Evolutionary conservation across 352 stramenopile species (phyloP).

Genomic region (Plasmopara muralis): DNA sequence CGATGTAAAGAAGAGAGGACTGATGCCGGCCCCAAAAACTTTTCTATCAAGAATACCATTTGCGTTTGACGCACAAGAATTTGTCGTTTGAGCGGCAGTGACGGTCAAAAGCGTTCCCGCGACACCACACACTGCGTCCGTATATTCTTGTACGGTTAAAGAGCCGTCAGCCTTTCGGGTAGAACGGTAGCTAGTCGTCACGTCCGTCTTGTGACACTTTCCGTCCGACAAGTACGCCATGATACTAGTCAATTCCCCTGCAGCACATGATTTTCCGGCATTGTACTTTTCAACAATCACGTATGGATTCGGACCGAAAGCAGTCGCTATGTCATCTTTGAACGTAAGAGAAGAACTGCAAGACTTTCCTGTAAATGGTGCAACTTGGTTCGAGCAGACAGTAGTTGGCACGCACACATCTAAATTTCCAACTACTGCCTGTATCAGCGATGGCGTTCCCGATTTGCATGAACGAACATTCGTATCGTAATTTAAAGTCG

Average conservation of each 20-base stretch:
- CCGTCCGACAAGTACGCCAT: constrained; percentile 8
- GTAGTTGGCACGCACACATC: neutral
- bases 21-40: neutral
- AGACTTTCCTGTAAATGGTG: neutral
- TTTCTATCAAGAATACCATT: neutral
- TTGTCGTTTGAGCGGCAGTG: neutral
- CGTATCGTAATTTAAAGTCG: constrained; percentile 1
- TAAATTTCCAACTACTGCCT: neutral
- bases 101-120: neutral
- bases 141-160: neutral
- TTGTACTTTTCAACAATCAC: constrained; percentile 7
- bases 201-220: constrained; percentile 7
- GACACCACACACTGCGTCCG: neutral
- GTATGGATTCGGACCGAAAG: constrained; percentile 4
- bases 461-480: neutral
- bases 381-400: neutral
- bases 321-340: neutral
- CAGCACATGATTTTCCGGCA: neutral
- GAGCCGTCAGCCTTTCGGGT: constrained; percentile 2
- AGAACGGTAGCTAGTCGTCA: constrained; percentile 1
- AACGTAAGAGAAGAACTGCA: neutral
- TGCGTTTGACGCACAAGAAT: neutral
- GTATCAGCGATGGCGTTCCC: neutral
- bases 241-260: constrained; percentile 1
- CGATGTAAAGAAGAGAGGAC: neutral